A percentile compares a stretch with the other conserved stretches of the same genome.
phyloP scores from a whole-genome alignment of 768 basidiomycete genomes.

The Hirschioporus abietinus region DNA sequence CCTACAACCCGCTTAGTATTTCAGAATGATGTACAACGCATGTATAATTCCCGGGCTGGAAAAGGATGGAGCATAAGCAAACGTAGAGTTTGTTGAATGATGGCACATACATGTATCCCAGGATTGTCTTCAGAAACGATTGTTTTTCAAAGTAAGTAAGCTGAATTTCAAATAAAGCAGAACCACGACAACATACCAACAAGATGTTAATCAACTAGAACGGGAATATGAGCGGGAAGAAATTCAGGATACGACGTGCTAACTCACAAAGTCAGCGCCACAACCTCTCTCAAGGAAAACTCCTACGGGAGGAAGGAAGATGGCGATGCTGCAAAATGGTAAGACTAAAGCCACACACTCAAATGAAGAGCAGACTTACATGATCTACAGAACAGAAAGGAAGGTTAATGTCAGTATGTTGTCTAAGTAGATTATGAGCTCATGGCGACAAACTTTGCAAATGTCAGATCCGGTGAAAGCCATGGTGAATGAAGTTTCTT shows the following conservation, averaged over 20 bases:
- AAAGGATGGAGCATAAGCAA: conserved; percentile 13
- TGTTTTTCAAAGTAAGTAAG: conserved; percentile 7
- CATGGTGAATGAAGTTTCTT: conserved; percentile 36
- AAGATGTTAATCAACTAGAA: conserved; percentile 64
- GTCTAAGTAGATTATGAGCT: conserved; percentile 4
- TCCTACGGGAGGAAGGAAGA: conserved; percentile 76
- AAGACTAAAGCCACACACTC: neutral
- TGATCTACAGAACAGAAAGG: conserved; percentile 30
- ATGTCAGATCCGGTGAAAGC: conserved; percentile 69
- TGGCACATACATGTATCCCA: conserved; percentile 68
- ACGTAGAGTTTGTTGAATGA: neutral
- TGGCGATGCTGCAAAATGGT: conserved; percentile 43
- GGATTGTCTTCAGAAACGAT: conserved; percentile 38
- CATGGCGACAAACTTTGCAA: conserved; percentile 47
- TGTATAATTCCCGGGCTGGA: conserved; percentile 74
- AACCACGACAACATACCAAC: conserved; percentile 31
- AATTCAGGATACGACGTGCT: conserved; percentile 7
- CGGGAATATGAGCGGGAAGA: neutral
- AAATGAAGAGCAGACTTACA: conserved; percentile 27
- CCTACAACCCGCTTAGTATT: conserved; percentile 41
- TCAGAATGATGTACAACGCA: conserved; percentile 78
- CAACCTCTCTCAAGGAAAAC: conserved; percentile 90
- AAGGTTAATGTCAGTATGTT: conserved; percentile 6
- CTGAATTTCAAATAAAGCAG: conserved; percentile 4
- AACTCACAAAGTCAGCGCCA: conserved; percentile 62